phyloP scores from a whole-genome alignment of 2,329 filamentous ascomycete species.

The Tolypocladium pustulatum region DNA sequence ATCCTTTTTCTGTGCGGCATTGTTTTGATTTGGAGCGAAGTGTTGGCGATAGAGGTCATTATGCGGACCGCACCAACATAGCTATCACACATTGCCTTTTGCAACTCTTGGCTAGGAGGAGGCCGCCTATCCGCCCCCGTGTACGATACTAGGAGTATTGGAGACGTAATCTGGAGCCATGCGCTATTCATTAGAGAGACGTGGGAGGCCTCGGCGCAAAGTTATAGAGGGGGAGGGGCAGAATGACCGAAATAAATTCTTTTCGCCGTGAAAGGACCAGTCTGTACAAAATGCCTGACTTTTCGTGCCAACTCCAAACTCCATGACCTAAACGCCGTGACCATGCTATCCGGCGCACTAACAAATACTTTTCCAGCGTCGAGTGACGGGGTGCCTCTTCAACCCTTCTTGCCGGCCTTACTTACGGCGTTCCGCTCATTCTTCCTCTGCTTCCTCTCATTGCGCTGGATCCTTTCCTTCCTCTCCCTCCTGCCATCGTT shows the following conservation, averaged over 20 bases:
- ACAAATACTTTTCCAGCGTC: not conserved
- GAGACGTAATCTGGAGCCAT: slow-evolving; percentile 10
- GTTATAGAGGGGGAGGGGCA: slow-evolving; percentile 8
- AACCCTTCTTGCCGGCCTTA: slow-evolving; percentile 13
- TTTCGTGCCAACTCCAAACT: slow-evolving; percentile 15
- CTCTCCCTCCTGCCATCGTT: slow-evolving; percentile 54
- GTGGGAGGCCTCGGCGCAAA: slow-evolving; percentile 4
- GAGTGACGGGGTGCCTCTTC: not conserved
- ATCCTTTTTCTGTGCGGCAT: not conserved
- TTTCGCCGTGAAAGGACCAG: not conserved
- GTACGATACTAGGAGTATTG: slow-evolving; percentile 10
- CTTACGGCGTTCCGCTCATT: slow-evolving; percentile 42
- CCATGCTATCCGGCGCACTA: not conserved
- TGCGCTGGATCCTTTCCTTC: slow-evolving; percentile 59
- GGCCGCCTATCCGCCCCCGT: slow-evolving; percentile 3
- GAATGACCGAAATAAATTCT: slow-evolving; percentile 4
- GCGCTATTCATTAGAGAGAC: slow-evolving; percentile 8
- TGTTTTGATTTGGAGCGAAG: not conserved
- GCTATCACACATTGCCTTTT: not conserved
- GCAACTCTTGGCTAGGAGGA: not conserved
- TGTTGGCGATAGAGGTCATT: not conserved
- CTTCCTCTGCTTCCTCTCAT: slow-evolving; percentile 58
- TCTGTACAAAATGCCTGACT: slow-evolving; percentile 6
- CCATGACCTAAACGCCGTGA: slow-evolving; percentile 18
- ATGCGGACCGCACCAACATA: not conserved